These are phyloP conservation scores for Termitomyces sp. DNA, from an alignment of 768 basidiomycete genomes.

Conservation along the genomic window DNA sequence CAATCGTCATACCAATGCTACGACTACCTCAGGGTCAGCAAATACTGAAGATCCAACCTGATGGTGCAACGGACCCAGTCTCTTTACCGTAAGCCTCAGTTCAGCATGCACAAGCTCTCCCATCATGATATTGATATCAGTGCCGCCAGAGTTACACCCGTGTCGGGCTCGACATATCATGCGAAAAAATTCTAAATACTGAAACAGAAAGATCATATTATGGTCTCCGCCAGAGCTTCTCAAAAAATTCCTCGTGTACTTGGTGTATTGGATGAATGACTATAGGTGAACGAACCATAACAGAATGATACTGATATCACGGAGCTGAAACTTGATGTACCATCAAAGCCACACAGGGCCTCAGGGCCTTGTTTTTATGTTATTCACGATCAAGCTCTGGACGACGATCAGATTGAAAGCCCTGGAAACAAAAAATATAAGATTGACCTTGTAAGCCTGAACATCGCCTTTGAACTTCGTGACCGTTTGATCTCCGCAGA, in stretches of 20 bases:
- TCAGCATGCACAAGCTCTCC: not conserved
- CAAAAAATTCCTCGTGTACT: not conserved
- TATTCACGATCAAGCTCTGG: conserved; percentile 74
- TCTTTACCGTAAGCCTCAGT: conserved; percentile 22
- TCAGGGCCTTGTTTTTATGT: conserved; percentile 59
- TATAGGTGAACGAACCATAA: not conserved
- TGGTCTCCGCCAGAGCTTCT: not conserved
- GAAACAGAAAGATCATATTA: not conserved
- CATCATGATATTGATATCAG: conserved; percentile 10
- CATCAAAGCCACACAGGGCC: not conserved
- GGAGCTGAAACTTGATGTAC: not conserved
- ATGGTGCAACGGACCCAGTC: conserved; percentile 18
- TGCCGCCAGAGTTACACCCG: conserved; percentile 22
- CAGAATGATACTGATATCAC: not conserved
- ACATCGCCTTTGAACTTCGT: conserved; percentile 88
- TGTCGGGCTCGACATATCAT: conserved; percentile 5
- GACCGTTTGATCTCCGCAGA: conserved; percentile 82
- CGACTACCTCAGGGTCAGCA: conserved; percentile 18
- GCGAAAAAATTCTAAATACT: not conserved
- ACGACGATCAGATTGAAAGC: conserved; percentile 14
- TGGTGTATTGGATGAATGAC: not conserved
- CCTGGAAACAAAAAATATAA: not conserved
- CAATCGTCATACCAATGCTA: not conserved
- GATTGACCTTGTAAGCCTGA: conserved; percentile 79
- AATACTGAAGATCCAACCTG: conserved; percentile 20